These are phyloP conservation scores for Microdochium bolleyi DNA, from an alignment of 2,329 filamentous ascomycete genomes.

Conservation along the genomic window DNA sequence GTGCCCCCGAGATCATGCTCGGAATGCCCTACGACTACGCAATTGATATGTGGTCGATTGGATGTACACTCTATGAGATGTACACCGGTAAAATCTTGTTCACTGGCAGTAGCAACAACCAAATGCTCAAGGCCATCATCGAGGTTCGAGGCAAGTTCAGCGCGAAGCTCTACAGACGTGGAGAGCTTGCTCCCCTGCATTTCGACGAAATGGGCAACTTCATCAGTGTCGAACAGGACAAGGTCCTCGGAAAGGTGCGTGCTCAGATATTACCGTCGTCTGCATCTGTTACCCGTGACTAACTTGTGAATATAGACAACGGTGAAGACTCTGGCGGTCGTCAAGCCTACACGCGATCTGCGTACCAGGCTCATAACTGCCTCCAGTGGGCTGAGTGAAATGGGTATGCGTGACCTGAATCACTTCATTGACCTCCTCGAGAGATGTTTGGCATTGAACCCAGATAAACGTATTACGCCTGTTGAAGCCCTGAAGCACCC, in stretches of 20 bases:
- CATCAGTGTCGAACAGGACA: slow-evolving; percentile 77
- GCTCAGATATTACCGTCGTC: slow-evolving; percentile 9
- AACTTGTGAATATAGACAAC: slow-evolving; percentile 42
- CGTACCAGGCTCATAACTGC: slow-evolving; percentile 71
- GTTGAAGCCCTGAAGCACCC: slow-evolving; percentile 81
- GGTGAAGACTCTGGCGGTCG: slow-evolving; percentile 57
- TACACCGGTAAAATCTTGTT: slow-evolving; percentile 98
- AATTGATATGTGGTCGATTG: slow-evolving; percentile 96
- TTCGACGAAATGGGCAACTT: slow-evolving; percentile 85
- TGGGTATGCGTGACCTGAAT: slow-evolving; percentile 69
- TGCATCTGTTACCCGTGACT: slow-evolving; percentile 4
- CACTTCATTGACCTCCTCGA: slow-evolving; percentile 84
- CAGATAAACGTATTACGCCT: slow-evolving; percentile 84
- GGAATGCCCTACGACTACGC: slow-evolving; percentile 94
- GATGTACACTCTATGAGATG: slow-evolving; percentile 92
- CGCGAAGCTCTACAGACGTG: slow-evolving; percentile 78
- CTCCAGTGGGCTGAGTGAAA: slow-evolving; percentile 64
- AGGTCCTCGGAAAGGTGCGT: slow-evolving; percentile 72
- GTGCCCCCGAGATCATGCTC: slow-evolving; percentile 92
- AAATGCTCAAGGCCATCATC: slow-evolving; percentile 96
- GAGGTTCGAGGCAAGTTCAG: slow-evolving; percentile 91
- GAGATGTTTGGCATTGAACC: slow-evolving; percentile 80
- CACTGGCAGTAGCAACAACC: slow-evolving; percentile 90
- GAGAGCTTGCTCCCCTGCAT: slow-evolving; percentile 66
- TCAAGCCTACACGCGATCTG: slow-evolving; percentile 74